Percentiles rank a stretch among this genome's conserved stretches.
Conservation (phyloP, 1,284 basidiomycete genomes). For the Singerocomus inundabilis region DNA sequence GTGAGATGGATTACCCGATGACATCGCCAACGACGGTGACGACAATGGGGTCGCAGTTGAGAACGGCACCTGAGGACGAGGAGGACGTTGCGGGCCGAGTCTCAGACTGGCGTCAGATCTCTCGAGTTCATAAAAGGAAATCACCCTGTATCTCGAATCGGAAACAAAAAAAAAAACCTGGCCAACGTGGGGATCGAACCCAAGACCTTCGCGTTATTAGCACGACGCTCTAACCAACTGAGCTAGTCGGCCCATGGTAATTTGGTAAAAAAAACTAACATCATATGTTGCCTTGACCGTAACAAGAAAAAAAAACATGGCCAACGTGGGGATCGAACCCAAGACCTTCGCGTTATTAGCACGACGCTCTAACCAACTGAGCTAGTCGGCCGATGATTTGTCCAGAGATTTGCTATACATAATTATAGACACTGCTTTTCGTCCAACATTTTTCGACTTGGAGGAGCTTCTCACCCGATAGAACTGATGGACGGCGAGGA, state of each 20-base stretch:
- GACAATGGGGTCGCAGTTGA: conserved; percentile 12
- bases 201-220: conserved; percentile 35
- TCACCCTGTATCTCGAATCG: neutral
- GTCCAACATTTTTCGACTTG: no score
- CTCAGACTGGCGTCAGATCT: conserved; percentile 21
- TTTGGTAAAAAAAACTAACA: no score
- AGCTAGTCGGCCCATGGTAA: no score
- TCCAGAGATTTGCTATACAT: no score
- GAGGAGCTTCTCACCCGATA: no score
- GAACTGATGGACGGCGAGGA: neutral
- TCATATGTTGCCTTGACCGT: no score
- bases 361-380: no score
- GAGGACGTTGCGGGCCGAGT: conserved; percentile 18
- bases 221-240: conserved; percentile 33
- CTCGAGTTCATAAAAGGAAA: conserved; percentile 18
- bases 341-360: conserved; percentile 35
- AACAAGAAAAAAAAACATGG: conserved; percentile 12
- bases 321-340: conserved; percentile 37
- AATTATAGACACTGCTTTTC: no score
- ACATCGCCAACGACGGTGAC: conserved; percentile 19
- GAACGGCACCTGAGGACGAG: neutral
- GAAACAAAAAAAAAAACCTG: conserved; percentile 3
- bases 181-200: conserved; percentile 37
- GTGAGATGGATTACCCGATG: conserved; percentile 9
- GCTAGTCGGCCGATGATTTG: conserved; percentile 23